Evolutionary conservation across 345 rosid species (phyloP).

Genomic region (Salix caprea): DNA sequence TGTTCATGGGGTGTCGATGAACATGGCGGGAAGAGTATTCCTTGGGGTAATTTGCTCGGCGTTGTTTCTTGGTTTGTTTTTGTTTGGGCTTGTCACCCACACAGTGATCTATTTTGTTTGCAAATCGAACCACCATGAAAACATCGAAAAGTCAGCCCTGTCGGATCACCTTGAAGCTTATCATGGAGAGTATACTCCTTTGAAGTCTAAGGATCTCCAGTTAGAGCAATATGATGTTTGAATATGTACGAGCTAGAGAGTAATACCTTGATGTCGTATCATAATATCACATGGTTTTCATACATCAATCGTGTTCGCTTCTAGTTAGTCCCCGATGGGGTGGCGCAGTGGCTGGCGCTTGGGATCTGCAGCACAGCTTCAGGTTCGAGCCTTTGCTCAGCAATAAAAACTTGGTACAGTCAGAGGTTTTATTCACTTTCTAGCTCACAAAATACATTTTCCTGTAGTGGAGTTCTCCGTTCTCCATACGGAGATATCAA

Average conservation of each 20-base stretch:
- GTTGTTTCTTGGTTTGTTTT: conserved; percentile 29
- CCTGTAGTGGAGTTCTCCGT: too few relatives aligned
- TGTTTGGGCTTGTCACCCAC: conserved; percentile 39
- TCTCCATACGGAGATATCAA: too few relatives aligned
- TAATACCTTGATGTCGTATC: too few relatives aligned
- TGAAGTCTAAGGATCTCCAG: conserved; percentile 19
- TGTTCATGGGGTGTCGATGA: conserved; percentile 22
- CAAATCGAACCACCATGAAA: conserved; percentile 55
- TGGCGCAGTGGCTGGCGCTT: too few relatives aligned
- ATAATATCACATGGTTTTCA: too few relatives aligned
- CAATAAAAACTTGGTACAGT: too few relatives aligned
- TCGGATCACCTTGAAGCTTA: conserved; percentile 54
- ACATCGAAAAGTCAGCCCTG: conserved; percentile 45
- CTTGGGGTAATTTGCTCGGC: conserved; percentile 29
- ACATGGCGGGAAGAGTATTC: conserved; percentile 14
- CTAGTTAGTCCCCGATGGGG: too few relatives aligned
- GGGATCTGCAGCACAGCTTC: too few relatives aligned
- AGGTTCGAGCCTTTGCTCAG: too few relatives aligned
- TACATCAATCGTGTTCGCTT: too few relatives aligned
- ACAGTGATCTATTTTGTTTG: conserved; percentile 55
- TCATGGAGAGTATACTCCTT: conserved; percentile 33
- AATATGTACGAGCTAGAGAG: neutral
- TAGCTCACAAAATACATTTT: too few relatives aligned
- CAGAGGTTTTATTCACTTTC: too few relatives aligned
- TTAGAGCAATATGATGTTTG: conserved; percentile 7